Evolutionary conservation across 192 early-diverging fungal genomes (phyloP), one percentile per base, ranked within the genome.

Genomic region (Allomyces javanicus): DNA sequence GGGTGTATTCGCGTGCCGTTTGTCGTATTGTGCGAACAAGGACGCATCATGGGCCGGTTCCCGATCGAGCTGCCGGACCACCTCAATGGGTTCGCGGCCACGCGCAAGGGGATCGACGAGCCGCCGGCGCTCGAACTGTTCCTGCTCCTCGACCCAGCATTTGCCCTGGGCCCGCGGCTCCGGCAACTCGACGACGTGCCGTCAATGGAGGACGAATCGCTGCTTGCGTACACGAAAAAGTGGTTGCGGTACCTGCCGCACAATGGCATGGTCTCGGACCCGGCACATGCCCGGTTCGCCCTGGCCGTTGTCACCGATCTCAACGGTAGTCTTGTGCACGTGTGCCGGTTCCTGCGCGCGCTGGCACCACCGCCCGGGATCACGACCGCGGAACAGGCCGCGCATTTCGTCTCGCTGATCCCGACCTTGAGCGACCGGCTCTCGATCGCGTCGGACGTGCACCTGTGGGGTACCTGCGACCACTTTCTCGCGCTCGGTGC

Each of bases 401-500:
- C 21, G 17, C 50, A 6, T 21, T 21, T 58, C 17, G 50, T 58
- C 17, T 58, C 50, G 50, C 50, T 58, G 50, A 58, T 58, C 17
- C 50, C 50, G 50, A 58, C 50, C 50, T 6, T 58, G 17, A 58
- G 50, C 21, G 50, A 58, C 50, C 50, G 50, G 12, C 21, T 58
- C 17, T 58, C 50, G 50, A 21, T 58, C 5, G 50, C 50, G 21
- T 14, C 50, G 2, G 50, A 21, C 50, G 50, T 58, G 50, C 50
- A 58, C 44, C 9, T 44, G 12, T 58, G 50, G 50, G 50, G 17
- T 12, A n/a, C 33, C 9, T 44, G 44, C n/a, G 21, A 64, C 24
- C 44, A 65, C 14, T 65, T 65, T 55, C 25, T 65, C 24, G 65
- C 44, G 58, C 44, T 65, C 58, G 65, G 65, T 2, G 65, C 65